Evolutionary conservation across 805 yeast species (phyloP).

Genomic region (Danielia reshetovae): DNA sequence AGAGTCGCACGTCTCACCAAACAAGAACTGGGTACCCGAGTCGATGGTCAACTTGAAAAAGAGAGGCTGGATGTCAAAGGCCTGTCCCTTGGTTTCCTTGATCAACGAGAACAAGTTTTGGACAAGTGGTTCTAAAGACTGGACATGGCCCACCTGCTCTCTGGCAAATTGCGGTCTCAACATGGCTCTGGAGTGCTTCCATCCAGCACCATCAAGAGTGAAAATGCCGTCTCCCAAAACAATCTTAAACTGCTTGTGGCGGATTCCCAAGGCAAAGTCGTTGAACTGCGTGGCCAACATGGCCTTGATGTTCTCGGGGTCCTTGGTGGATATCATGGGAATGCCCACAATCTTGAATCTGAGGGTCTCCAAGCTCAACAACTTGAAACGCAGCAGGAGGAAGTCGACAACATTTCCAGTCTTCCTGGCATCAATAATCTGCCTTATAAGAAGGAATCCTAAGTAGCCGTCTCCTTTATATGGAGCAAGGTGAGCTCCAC

Average conservation of each 20-base stretch:
- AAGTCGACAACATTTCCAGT: constrained; percentile 11
- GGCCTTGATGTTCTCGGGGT: constrained; percentile 27
- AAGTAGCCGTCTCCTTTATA: constrained; percentile 8
- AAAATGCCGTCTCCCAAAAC: constrained; percentile 26
- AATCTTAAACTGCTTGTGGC: constrained; percentile 19
- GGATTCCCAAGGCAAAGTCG: constrained; percentile 22
- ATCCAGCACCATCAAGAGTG: constrained; percentile 25
- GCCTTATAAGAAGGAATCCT: constrained; percentile 9
- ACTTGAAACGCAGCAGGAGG: constrained; percentile 5
- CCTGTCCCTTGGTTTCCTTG: constrained; percentile 5
- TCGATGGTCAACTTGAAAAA: constrained; percentile 16
- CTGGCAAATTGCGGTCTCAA: constrained; percentile 27
- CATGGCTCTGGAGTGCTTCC: constrained; percentile 27
- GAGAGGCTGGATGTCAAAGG: constrained; percentile 14
- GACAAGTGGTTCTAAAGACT: constrained; percentile 22
- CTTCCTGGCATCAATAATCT: constrained; percentile 4
- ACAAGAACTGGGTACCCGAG: constrained; percentile 15
- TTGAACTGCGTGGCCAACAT: constrained; percentile 24
- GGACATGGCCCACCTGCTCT: constrained; percentile 25
- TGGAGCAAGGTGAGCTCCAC: constrained; percentile 9
- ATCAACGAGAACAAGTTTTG: constrained; percentile 17
- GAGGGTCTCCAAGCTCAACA: constrained; percentile 4
- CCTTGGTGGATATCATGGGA: constrained; percentile 11
- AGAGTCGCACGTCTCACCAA: constrained; percentile 16
- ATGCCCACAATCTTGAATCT: constrained; percentile 9